These are phyloP conservation scores for Trametes villosa DNA, from an alignment of 768 basidiomycete species.

Conservation along the genomic window DNA sequence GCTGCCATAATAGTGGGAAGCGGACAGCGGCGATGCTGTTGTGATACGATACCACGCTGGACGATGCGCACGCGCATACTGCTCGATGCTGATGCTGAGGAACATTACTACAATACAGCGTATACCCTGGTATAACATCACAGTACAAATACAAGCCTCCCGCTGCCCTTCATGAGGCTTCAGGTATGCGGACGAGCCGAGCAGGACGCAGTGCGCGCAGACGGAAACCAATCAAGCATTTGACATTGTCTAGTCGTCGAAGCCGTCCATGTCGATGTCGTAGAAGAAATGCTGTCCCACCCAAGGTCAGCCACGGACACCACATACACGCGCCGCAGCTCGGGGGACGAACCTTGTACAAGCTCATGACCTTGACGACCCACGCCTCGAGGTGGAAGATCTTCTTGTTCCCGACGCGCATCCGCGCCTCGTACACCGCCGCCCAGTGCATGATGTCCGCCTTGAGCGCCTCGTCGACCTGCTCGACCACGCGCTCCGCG, in stretches of 20 bases:
- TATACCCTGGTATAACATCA: conserved; percentile 20
- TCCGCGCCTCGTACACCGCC: conserved; percentile 95
- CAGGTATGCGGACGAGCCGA: background rate
- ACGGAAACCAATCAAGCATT: too few species aligned
- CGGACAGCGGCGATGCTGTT: background rate
- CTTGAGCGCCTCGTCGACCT: conserved; percentile 89
- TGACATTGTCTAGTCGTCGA: conserved; percentile 40
- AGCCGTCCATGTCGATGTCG: conserved; percentile 61
- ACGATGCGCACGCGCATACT: background rate
- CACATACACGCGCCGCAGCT: background rate
- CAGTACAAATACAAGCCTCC: conserved; percentile 9
- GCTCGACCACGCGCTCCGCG: conserved; percentile 83
- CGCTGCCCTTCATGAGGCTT: background rate
- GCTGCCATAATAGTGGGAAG: background rate
- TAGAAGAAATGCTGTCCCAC: conserved; percentile 60
- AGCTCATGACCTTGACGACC: conserved; percentile 94
- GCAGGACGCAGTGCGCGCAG: too few species aligned
- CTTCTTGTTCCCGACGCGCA: conserved; percentile 91
- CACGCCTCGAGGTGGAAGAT: conserved; percentile 98
- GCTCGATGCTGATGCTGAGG: background rate
- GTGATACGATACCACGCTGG: background rate
- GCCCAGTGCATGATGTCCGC: conserved; percentile 98
- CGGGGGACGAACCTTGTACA: conserved; percentile 74
- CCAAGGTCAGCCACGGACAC: background rate
- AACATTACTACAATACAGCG: conserved; percentile 14